These are phyloP conservation scores for Arthroderma sp. DNA, from an alignment of 2,329 filamentous ascomycete genomes.

Conservation along the genomic window DNA sequence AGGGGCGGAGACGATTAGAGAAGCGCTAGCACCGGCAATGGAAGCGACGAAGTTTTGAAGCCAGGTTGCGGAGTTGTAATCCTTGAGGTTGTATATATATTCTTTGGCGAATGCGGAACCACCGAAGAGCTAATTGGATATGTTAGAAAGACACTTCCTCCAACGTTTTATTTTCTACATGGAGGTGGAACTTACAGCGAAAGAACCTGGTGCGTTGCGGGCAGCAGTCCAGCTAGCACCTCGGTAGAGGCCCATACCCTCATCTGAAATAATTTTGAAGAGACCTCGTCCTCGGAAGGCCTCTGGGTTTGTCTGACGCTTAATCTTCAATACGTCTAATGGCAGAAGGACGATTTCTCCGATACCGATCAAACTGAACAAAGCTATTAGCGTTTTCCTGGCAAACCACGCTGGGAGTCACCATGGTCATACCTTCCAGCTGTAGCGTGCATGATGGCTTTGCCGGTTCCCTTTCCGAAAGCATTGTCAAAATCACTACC, in stretches of 20 bases:
- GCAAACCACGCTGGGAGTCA: background rate
- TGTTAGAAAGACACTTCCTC: constrained; percentile 9
- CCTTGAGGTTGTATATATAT: constrained; percentile 74
- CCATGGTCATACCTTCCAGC: constrained; percentile 59
- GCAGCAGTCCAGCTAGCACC: constrained; percentile 97
- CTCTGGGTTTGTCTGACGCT: constrained; percentile 97
- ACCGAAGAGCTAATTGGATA: constrained; percentile 64
- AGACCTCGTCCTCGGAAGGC: constrained; percentile 91
- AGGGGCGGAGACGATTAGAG: constrained; percentile 89
- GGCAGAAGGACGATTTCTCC: constrained; percentile 93
- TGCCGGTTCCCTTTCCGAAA: constrained; percentile 94
- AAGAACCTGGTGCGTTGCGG: constrained; percentile 90
- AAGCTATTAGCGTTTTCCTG: constrained; percentile 7
- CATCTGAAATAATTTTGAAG: constrained; percentile 77
- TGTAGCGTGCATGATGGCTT: constrained; percentile 94
- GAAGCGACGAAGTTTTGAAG: constrained; percentile 95
- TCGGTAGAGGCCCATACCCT: constrained; percentile 89
- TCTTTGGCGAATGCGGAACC: constrained; percentile 96
- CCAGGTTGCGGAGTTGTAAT: constrained; percentile 95
- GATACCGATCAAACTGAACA: constrained; percentile 71
- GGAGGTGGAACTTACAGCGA: constrained; percentile 55
- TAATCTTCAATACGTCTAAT: constrained; percentile 96
- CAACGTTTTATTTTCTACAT: constrained; percentile 7
- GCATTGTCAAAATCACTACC: constrained; percentile 70
- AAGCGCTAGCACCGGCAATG: constrained; percentile 85